Evolutionary conservation across 208 protist species (phyloP).

Genomic region (Phytomonas sp.): DNA sequence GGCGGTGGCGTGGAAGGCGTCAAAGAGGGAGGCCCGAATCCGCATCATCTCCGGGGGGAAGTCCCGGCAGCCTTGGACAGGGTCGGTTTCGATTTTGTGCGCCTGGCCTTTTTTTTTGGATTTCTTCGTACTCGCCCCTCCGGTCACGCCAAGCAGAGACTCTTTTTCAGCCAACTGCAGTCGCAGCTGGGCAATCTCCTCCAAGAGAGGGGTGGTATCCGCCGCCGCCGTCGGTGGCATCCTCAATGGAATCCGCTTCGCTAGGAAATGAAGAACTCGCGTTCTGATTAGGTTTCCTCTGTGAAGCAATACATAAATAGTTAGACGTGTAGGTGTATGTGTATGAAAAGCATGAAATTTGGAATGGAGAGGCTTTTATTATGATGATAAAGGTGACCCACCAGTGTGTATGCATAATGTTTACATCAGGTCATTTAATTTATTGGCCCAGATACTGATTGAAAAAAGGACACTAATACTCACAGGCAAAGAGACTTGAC

Average conservation of each 20-base stretch:
- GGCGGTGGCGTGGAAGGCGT: slow-evolving; percentile 77
- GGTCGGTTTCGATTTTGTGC: slow-evolving; percentile 85
- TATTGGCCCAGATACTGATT: neutral
- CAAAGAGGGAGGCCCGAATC: slow-evolving; percentile 86
- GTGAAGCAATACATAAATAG: neutral
- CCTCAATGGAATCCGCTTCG: slow-evolving; percentile 9
- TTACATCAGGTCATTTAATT: slow-evolving; percentile 3
- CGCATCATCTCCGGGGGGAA: slow-evolving; percentile 94
- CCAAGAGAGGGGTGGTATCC: slow-evolving; percentile 32
- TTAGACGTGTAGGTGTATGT: neutral
- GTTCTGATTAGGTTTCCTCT: slow-evolving; percentile 16
- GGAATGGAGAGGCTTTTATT: neutral
- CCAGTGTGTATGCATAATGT: neutral
- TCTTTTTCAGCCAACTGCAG: slow-evolving; percentile 38
- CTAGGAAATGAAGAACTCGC: slow-evolving; percentile 12
- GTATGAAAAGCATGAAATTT: neutral
- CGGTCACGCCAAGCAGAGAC: slow-evolving; percentile 28
- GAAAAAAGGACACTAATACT: neutral
- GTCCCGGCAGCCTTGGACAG: slow-evolving; percentile 91
- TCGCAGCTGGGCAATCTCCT: slow-evolving; percentile 59
- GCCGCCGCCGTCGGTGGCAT: slow-evolving; percentile 10
- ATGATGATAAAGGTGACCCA: too few species aligned
- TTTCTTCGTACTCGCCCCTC: slow-evolving; percentile 48
- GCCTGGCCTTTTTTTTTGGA: slow-evolving; percentile 86
- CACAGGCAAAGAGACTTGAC: neutral